Evolutionary conservation across 345 rosid species (phyloP).

Genomic region (Toxicodendron radicans): DNA sequence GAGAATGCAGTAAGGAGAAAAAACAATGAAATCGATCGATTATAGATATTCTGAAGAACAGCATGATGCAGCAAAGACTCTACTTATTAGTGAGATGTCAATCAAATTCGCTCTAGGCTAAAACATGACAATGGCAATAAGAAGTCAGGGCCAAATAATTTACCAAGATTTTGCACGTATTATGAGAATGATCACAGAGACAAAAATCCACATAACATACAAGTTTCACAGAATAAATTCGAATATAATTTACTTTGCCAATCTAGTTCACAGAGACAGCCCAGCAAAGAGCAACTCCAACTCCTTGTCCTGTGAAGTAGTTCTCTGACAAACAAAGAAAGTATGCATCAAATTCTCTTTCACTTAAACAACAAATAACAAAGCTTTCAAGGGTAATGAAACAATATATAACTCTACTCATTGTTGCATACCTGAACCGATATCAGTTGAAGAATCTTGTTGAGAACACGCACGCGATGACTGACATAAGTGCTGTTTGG

Average conservation of each 20-base stretch:
- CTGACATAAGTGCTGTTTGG: slow-evolving; percentile 59
- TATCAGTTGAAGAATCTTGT: slow-evolving; percentile 62
- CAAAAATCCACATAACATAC: slow-evolving; percentile 8
- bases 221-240: background rate
- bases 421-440: slow-evolving; percentile 46
- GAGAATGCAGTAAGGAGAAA: background rate
- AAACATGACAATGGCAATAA: no score
- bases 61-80: no score
- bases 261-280: slow-evolving; percentile 50
- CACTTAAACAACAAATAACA: background rate
- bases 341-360: background rate
- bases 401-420: background rate
- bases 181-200: background rate
- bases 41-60: background rate
- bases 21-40: background rate
- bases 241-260: slow-evolving; percentile 11
- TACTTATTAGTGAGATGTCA: background rate
- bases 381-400: background rate
- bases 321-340: slow-evolving; percentile 52
- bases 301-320: slow-evolving; percentile 60
- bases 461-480: slow-evolving; percentile 82
- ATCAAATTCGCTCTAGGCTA: background rate
- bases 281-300: slow-evolving; percentile 78
- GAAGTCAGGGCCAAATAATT: background rate
- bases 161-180: background rate